phyloP scores from a whole-genome alignment of 805 yeast species.

The Suhomyces sp. region DNA sequence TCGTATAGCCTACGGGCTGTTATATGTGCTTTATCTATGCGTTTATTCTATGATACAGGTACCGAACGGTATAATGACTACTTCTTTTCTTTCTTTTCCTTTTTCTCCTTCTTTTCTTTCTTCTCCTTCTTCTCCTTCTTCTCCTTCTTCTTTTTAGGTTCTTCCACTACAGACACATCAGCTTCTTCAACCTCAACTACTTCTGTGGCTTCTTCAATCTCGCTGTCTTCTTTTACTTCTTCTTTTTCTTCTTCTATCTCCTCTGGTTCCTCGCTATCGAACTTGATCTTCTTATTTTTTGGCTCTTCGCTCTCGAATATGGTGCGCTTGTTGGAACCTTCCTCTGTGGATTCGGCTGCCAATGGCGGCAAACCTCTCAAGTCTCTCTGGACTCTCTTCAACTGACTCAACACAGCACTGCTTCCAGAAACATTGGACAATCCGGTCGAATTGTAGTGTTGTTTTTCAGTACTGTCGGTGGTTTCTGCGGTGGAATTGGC shows the following conservation, averaged over 20 bases:
- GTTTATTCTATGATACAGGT: neutral
- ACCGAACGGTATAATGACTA: constrained; percentile 3
- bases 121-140: constrained; percentile 24
- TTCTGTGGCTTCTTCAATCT: neutral
- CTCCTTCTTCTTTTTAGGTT: constrained; percentile 9
- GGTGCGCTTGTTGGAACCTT: constrained; percentile 22
- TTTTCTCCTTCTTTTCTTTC: constrained; percentile 25
- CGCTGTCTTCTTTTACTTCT: constrained; percentile 11
- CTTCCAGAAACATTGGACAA: constrained; percentile 30
- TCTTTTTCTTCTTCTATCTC: constrained; percentile 8
- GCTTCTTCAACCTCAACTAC: neutral
- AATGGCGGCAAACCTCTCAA: constrained; percentile 77
- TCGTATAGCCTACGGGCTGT: too few relatives aligned
- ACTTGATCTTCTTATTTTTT: constrained; percentile 16
- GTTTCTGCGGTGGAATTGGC: constrained; percentile 26
- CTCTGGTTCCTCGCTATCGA: constrained; percentile 11
- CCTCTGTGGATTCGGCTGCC: constrained; percentile 18
- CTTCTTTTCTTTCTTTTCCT: constrained; percentile 18
- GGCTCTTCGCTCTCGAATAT: constrained; percentile 21
- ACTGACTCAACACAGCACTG: constrained; percentile 53
- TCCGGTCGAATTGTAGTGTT: constrained; percentile 23
- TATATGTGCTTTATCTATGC: neutral
- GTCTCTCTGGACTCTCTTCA: constrained; percentile 72
- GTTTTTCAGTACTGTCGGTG: constrained; percentile 19
- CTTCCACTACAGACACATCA: neutral